Conservation (phyloP, 2,329 filamentous ascomycete genomes). For the Ophiostoma piceae region DNA sequence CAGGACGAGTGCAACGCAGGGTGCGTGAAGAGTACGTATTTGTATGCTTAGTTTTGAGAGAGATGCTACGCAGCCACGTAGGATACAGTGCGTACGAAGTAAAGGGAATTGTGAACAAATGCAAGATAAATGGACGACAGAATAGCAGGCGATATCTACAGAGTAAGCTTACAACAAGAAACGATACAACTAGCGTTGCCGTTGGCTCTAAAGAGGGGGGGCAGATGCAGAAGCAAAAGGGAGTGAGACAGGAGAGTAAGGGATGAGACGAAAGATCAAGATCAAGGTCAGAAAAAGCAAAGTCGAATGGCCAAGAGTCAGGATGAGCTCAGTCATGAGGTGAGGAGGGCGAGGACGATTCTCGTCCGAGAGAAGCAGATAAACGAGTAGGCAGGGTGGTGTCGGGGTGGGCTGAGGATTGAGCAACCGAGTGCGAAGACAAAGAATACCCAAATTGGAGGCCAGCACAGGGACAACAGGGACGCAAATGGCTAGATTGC, state of each 20-base stretch:
- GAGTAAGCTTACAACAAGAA: neutral
- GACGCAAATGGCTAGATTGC: neutral
- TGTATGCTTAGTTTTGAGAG: neutral
- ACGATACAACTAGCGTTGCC: neutral
- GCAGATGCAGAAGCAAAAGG: neutral
- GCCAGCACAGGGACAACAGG: neutral
- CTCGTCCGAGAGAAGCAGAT: neutral
- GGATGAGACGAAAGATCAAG: constrained; percentile 15
- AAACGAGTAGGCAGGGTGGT: neutral
- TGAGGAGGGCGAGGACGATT: neutral
- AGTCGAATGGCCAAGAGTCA: neutral
- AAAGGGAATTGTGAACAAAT: neutral
- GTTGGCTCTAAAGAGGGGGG: neutral
- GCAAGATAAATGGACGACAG: neutral
- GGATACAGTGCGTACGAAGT: neutral
- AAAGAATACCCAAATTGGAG: neutral
- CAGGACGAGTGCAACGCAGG: constrained; percentile 13
- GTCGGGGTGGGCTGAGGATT: neutral
- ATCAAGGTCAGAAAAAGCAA: constrained; percentile 1
- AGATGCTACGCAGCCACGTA: constrained; percentile 5
- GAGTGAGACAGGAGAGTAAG: constrained; percentile 12
- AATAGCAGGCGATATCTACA: neutral
- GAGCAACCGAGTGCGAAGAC: neutral
- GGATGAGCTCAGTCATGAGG: neutral
- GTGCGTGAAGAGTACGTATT: neutral